Conservation (phyloP, 164 flowering plant genomes). For the Magnolia officinalis region DNA sequence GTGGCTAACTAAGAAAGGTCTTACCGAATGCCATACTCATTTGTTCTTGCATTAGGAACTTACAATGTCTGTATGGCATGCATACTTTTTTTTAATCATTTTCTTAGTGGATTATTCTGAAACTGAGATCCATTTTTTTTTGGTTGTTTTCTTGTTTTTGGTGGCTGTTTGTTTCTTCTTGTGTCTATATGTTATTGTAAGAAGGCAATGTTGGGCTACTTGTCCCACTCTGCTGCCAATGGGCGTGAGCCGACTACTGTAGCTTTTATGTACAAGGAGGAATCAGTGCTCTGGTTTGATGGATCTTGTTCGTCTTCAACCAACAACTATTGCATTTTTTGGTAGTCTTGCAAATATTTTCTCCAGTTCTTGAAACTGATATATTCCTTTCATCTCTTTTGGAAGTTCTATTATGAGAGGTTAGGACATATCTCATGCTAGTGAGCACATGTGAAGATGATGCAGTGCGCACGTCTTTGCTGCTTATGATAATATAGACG, state of each 20-base stretch:
- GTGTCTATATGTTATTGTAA: slow-evolving; percentile 80
- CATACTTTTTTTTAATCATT: slow-evolving; percentile 21
- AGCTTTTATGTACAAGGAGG: slow-evolving; percentile 93
- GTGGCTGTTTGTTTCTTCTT: slow-evolving; percentile 88
- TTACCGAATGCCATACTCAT: slow-evolving; percentile 52
- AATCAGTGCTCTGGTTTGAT: slow-evolving; percentile 78
- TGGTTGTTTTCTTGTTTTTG: slow-evolving; percentile 78
- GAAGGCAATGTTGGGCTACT: slow-evolving; percentile 98
- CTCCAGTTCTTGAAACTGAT: slow-evolving; percentile 42
- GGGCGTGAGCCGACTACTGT: slow-evolving; percentile 99
- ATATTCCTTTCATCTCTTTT: slow-evolving; percentile 26
- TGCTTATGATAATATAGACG: not conserved
- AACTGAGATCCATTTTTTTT: slow-evolving; percentile 68
- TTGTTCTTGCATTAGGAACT: slow-evolving; percentile 60
- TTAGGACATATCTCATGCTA: slow-evolving; percentile 21
- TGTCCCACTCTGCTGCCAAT: slow-evolving; percentile 97
- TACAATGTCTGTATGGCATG: slow-evolving; percentile 24
- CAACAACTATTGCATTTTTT: slow-evolving; percentile 71
- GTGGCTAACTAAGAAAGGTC: slow-evolving; percentile 59
- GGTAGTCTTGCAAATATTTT: slow-evolving; percentile 66
- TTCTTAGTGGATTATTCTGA: slow-evolving; percentile 55
- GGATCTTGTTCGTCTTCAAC: slow-evolving; percentile 73
- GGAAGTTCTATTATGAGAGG: slow-evolving; percentile 19
- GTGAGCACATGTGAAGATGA: slow-evolving; percentile 11
- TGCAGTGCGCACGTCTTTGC: slow-evolving; percentile 9